Conservation (phyloP, 441 rosid species). For the Eruca vesicaria region DNA sequence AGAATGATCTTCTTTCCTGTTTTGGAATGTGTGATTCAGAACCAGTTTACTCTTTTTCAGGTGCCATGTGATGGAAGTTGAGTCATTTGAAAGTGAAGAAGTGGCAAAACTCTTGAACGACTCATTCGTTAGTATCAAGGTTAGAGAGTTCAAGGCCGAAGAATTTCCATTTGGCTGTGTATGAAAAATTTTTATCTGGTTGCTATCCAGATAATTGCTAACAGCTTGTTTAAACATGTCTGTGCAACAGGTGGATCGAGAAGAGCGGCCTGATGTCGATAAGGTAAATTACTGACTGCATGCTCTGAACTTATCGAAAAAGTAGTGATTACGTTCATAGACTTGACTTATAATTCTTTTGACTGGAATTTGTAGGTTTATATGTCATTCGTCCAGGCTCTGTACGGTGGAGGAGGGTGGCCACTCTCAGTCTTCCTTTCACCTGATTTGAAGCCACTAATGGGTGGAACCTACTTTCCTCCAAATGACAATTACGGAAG, state of each 20-base stretch:
- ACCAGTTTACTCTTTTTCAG: slow-evolving; percentile 34
- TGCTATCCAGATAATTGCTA: not conserved
- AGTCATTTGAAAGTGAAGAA: slow-evolving; percentile 86
- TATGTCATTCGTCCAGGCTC: slow-evolving; percentile 92
- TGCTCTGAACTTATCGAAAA: not conserved
- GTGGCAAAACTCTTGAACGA: slow-evolving; percentile 81
- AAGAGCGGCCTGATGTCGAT: slow-evolving; percentile 96
- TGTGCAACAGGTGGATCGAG: slow-evolving; percentile 80
- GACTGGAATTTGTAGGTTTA: slow-evolving; percentile 50
- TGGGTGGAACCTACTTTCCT: slow-evolving; percentile 99
- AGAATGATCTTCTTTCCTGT: not conserved
- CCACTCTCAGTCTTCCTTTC: slow-evolving; percentile 89
- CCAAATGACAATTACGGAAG: slow-evolving; percentile 86
- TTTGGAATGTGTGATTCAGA: slow-evolving; percentile 11
- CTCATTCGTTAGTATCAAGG: slow-evolving; percentile 90
- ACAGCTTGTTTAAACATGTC: slow-evolving; percentile 24
- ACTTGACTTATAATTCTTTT: not conserved
- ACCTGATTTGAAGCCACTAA: slow-evolving; percentile 89
- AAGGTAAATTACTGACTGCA: slow-evolving; percentile 52
- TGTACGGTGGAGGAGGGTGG: slow-evolving; percentile 98
- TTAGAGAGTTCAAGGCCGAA: slow-evolving; percentile 33
- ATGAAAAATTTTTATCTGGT: not conserved
- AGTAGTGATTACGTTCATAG: not conserved
- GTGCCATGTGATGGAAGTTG: slow-evolving; percentile 99
- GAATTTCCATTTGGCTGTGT: not conserved